Evolutionary conservation across 768 basidiomycete species (phyloP), one percentile per base, ranked within the genome.

Genomic region (Omphalotus guepiniiformis): DNA sequence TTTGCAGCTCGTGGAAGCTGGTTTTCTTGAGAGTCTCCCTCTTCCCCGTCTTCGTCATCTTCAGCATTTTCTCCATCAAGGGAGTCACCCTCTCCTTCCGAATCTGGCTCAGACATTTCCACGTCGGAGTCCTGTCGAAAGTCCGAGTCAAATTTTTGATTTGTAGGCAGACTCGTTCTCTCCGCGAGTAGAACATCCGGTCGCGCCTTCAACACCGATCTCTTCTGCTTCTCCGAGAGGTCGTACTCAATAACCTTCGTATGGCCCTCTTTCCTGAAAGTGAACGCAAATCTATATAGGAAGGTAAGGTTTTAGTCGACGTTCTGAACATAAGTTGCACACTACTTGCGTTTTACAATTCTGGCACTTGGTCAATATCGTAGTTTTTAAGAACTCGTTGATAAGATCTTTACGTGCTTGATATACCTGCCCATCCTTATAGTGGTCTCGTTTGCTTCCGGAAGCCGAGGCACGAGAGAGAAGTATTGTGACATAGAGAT

Each of bases 181-280:
- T 80, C 78, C 49, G 69, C 69, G 39, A 74, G 66, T 39, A 95
- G 72, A 13, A 96, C 88, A 61, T 94, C 76, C 12, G 85, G 88
- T n/a, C 90, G 80, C 55, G 71, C 80, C 47, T 83, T 62, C 11
- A 75, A 69, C 8, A 78, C 44, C 15, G 78, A 73, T 4, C 63
- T 74, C 64, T 89, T 93, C 62, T 92, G 84, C 65, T 93, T 95
- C 2, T 63, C 42, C 5, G 89, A 73, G 26, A 98, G 75, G 56
- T 94, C 93, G 59, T 91, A 90, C 68, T 98, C 93, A 60, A 98
- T 85, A 47, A 99, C 78, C 68, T 97, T 98, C 42, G 88, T 91
- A 64, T 88, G 76, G 0, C 90, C 92, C 60, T 99, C 96, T 64
- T 92, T 97, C 44, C 94, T 85, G 67, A 88, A 92, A 0, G 93